Evolutionary conservation across 2,329 filamentous ascomycete species (phyloP).

Genomic region (Colletotrichum godetiae): DNA sequence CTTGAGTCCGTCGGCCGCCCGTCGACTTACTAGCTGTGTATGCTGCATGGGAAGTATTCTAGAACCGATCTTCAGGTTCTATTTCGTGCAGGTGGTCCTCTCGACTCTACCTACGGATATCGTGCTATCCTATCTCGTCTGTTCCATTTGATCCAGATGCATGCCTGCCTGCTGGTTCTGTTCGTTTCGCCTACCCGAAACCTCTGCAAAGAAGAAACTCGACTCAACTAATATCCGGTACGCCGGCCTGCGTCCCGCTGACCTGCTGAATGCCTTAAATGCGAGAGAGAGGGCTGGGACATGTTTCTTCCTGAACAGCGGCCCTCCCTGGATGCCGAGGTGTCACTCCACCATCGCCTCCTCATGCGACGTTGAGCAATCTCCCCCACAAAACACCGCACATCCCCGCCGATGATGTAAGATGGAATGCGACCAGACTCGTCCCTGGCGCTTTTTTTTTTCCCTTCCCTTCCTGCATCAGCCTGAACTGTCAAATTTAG

Average conservation of each 20-base stretch:
- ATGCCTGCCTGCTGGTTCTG: background rate
- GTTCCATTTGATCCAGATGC: background rate
- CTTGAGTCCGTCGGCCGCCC: conserved; percentile 7
- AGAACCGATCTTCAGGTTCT: conserved; percentile 22
- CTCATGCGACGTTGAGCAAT: conserved; percentile 31
- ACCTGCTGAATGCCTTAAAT: background rate
- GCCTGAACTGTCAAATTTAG: conserved; percentile 14
- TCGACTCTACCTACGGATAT: background rate
- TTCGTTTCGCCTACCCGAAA: conserved; percentile 1
- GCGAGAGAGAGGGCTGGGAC: conserved; percentile 13
- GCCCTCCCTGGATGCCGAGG: conserved; percentile 31
- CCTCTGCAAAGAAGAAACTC: background rate
- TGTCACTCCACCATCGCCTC: conserved; percentile 26
- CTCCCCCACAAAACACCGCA: conserved; percentile 22
- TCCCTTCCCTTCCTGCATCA: background rate
- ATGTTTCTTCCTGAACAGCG: conserved; percentile 33
- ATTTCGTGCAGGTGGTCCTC: background rate
- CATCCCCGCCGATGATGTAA: conserved; percentile 34
- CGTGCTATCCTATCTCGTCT: background rate
- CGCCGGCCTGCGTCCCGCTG: conserved; percentile 4
- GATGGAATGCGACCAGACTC: conserved; percentile 18
- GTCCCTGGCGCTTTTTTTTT: background rate
- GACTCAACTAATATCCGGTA: background rate
- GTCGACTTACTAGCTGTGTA: background rate
- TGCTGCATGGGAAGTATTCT: conserved; percentile 28